Evolutionary conservation across 345 rosid species (phyloP), one percentile per base, ranked within the genome.

Genomic region (Salix arbutifolia): DNA sequence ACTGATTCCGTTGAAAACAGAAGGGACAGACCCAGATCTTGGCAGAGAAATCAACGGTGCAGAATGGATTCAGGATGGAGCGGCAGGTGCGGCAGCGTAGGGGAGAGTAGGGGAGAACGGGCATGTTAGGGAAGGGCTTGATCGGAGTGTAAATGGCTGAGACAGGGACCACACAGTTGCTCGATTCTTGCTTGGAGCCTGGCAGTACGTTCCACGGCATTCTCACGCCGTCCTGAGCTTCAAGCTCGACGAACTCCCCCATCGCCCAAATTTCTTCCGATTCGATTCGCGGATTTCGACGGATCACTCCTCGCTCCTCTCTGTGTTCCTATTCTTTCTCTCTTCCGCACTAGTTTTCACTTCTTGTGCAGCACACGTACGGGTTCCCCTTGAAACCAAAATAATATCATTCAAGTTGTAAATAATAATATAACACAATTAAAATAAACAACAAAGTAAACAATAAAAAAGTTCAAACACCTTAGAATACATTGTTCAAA

Each of bases 191-290:
- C 83, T 85, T 91, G 48, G 88, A 89, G 25, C 87, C 93, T 7
- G 98, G 97, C 25, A 94, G 79, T 76, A 92, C 94, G 84, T 94
- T 94, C 98, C 98, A 94, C 19, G 96, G 78, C 93, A 90, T 92
- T 44, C 97, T 69, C 40, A 90, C 88, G 1, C 97, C 93, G 52
- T 92, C 97, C 80, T 88, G 93, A 66, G 81, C 87, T 81, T 90
- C 97, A 56, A 90, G 87, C 85, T 86, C 95, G 74, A 72, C 70
- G 77, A 92, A 90, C 65, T 90, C 95, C 83, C 87, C 86, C 94
- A 89, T 89, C 61, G 25, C 61, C n/a, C 61, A 53, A n/a, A 8
- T 7, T 10, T 2, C 8, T 53, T 53, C 61, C 61, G 23, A 53
- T 19, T 21, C 25, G 25, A 21, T 21, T 53, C 12, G 25, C 25